Base-by-base conservation (phyloP, 1,284 basidiomycete species). In the Austroboletus niveus region DNA sequence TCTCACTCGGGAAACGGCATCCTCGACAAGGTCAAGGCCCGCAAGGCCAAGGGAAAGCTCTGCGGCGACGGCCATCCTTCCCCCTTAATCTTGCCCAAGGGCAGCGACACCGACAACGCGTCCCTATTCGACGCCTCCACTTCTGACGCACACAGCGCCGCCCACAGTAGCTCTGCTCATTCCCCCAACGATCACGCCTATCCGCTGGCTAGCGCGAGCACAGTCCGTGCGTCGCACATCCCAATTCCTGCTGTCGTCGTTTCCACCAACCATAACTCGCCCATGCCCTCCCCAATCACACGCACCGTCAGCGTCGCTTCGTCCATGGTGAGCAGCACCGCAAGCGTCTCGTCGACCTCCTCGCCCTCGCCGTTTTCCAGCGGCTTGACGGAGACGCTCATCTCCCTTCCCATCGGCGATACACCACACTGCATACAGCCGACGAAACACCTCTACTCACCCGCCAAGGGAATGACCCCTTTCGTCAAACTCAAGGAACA, bases 401-500 rank as follows among this genome's bases (percentile, higher is more conserved):
- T 29, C 11, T 20, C 36, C 20, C 30, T 27, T 31, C 42, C 30
- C 8, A 38, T 24, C n/a, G 32, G 24, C 11, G 43, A 53, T 40
- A 15, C 49, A 0, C 20, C 30, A 22, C 51, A 60, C 17, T 38
- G 45, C 15, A 44, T 50, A 29, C 51, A 52, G 1, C 54, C 49
- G 39, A 53, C 53, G n/a, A 55, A 63, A 46, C 47, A 45, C 52
- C 59, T 51, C 30, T 61, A 63, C 45, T 66, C 77, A 1, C 67
- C 73, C 10, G 69, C 79, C 15, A 77, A 78, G 35, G 84, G 85
- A 20, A 74, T 76, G 54, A 87, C 85, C 1, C 64, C 72, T 0
- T 87, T 78, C 60, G 68, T 75, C 41, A 73, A 70, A 39, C 75
- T 89, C 40, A 77, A 75, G 59, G 82, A 83, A 24, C 85, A 88